phyloP scores from a whole-genome alignment of 2,329 filamentous ascomycete species.

The Talaromyces piceae region DNA sequence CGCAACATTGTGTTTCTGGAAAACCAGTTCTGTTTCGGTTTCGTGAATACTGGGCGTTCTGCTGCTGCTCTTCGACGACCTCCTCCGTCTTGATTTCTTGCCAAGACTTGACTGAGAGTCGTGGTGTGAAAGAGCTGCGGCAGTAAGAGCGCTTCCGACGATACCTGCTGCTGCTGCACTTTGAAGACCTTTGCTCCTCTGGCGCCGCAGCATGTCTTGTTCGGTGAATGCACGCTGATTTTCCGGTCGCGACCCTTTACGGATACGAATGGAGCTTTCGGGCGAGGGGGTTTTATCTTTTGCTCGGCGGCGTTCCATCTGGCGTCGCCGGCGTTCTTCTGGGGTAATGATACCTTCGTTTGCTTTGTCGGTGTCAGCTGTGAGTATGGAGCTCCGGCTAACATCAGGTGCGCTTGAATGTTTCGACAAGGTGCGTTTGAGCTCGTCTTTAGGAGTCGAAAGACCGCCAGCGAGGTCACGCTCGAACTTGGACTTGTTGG shows the following conservation, averaged over 20 bases:
- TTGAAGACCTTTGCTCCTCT: constrained; percentile 48
- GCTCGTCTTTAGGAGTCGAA: constrained; percentile 50
- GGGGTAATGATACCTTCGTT: constrained; percentile 52
- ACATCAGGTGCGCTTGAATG: constrained; percentile 56
- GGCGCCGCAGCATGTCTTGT: constrained; percentile 46
- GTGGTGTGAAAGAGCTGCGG: constrained; percentile 56
- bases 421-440: constrained; percentile 50
- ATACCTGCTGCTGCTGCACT: constrained; percentile 50
- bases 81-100: constrained; percentile 32
- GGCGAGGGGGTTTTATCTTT: constrained; percentile 42
- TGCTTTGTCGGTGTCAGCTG: constrained; percentile 46
- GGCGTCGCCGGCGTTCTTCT: constrained; percentile 43
- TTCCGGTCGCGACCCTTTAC: constrained; percentile 38
- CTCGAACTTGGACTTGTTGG: constrained; percentile 63
- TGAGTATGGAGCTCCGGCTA: constrained; percentile 53
- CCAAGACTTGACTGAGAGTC: constrained; percentile 56
- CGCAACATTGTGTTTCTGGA: constrained; percentile 54
- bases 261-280: constrained; percentile 40
- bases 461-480: constrained; percentile 55
- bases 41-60: constrained; percentile 47
- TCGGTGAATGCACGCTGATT: constrained; percentile 33
- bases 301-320: constrained; percentile 47
- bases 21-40: constrained; percentile 49
- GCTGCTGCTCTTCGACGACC: constrained; percentile 45
- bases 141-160: constrained; percentile 52